phyloP scores from a whole-genome alignment of 2,329 filamentous ascomycete species.

The Aspergillus novofumigatus region DNA sequence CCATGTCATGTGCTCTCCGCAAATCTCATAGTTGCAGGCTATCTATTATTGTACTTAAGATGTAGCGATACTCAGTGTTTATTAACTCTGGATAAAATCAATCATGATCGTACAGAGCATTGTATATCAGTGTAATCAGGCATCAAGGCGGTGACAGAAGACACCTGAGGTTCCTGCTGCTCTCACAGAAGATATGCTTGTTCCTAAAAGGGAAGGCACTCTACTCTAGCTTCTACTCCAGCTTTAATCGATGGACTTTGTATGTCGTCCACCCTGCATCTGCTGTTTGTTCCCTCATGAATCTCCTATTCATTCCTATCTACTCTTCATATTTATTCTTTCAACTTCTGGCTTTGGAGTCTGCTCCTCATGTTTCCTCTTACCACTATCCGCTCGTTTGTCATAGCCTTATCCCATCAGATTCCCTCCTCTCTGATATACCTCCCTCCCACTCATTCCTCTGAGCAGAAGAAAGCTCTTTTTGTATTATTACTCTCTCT shows the following conservation, averaged over 20 bases:
- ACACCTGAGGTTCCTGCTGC: not conserved
- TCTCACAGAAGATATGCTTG: not conserved
- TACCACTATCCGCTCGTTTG: not conserved
- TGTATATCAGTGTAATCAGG: not conserved
- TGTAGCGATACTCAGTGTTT: too few relatives aligned
- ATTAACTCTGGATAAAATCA: not conserved
- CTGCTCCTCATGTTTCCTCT: not conserved
- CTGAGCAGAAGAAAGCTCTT: not conserved
- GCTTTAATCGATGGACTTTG: not conserved
- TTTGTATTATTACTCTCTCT: not conserved
- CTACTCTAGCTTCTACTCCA: not conserved
- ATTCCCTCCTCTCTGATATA: not conserved
- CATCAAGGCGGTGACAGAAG: not conserved
- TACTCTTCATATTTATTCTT: not conserved
- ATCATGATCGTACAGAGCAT: not conserved
- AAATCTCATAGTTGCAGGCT: not conserved
- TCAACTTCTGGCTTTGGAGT: not conserved
- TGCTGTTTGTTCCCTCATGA: not conserved
- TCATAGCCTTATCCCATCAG: not conserved
- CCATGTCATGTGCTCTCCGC: constrained; percentile 11
- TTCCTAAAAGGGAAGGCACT: not conserved
- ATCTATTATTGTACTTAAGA: not conserved
- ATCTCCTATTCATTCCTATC: not conserved
- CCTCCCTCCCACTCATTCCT: not conserved
- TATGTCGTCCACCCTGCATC: not conserved